phyloP scores from a whole-genome alignment of 2,329 filamentous ascomycete species.

The Talaromyces sp. region DNA sequence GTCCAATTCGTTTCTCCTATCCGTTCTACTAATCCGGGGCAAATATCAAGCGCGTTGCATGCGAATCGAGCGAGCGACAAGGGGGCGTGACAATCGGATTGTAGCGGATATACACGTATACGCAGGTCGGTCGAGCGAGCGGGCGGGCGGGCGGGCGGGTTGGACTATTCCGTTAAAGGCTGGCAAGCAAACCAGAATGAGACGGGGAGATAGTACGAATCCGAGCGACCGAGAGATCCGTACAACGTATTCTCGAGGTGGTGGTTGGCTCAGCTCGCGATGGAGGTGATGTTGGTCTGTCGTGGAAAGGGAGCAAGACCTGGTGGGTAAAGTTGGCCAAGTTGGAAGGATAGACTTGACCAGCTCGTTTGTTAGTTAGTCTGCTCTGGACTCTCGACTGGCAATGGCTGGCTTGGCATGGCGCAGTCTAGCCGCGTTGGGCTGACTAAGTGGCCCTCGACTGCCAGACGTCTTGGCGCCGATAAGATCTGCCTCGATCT shows the following conservation, averaged over 20 bases:
- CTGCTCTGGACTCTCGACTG: background rate
- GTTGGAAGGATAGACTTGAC: background rate
- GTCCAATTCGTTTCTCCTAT: background rate
- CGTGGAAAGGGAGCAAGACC: conserved; percentile 3
- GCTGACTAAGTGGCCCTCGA: background rate
- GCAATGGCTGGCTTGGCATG: background rate
- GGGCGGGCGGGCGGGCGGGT: background rate
- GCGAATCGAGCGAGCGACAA: conserved; percentile 9
- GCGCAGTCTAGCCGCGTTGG: conserved; percentile 48
- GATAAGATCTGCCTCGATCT: conserved; percentile 3
- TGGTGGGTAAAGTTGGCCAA: background rate
- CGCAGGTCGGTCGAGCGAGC: background rate
- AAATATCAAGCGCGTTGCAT: background rate
- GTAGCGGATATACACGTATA: conserved; percentile 1
- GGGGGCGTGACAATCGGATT: conserved; percentile 6
- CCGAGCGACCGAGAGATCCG: background rate
- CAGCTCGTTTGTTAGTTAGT: background rate
- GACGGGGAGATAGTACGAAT: background rate
- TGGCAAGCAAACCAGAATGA: background rate
- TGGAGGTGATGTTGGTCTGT: background rate
- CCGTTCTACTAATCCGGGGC: background rate
- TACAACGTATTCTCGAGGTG: conserved; percentile 3
- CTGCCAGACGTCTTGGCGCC: background rate
- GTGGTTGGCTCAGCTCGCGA: background rate
- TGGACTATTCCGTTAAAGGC: background rate